Conservation (phyloP, 2,329 filamentous ascomycete genomes). For the Sporothrix pseudoabietina region DNA sequence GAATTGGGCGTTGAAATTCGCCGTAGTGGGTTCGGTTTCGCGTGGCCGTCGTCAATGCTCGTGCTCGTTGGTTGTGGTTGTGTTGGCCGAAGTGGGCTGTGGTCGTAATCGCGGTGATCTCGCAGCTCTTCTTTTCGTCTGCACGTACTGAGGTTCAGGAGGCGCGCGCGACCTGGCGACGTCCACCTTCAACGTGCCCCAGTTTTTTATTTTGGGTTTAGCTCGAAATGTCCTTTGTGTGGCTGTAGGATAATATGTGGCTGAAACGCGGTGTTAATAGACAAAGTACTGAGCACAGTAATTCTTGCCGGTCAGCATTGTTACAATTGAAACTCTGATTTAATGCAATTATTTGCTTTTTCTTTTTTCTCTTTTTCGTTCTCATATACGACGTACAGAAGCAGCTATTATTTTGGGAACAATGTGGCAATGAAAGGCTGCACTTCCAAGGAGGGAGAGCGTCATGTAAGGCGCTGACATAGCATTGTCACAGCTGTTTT, state of each 20-base stretch:
- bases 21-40: background rate
- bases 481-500: too few relatives aligned
- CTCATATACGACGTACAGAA: too few relatives aligned
- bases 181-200: background rate
- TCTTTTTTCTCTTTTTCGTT: too few relatives aligned
- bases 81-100: background rate
- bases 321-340: too few relatives aligned
- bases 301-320: too few relatives aligned
- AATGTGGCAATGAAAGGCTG: too few relatives aligned
- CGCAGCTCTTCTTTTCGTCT: background rate
- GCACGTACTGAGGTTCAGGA: conserved; percentile 6
- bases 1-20: background rate
- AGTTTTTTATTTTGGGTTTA: background rate
- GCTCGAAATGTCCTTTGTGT: background rate
- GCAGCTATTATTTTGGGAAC: too few relatives aligned
- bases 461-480: too few relatives aligned
- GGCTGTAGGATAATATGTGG: conserved; percentile 2
- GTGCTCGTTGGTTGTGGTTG: background rate
- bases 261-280: background rate
- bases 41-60: background rate
- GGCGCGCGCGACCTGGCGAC: background rate
- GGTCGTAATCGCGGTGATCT: background rate
- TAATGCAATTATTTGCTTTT: too few relatives aligned
- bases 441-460: too few relatives aligned
- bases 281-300: background rate